Percentiles rank a stretch among this genome's conserved stretches.
Conservation (phyloP, 305 asterid genomes). For the Lippia alba region DNA sequence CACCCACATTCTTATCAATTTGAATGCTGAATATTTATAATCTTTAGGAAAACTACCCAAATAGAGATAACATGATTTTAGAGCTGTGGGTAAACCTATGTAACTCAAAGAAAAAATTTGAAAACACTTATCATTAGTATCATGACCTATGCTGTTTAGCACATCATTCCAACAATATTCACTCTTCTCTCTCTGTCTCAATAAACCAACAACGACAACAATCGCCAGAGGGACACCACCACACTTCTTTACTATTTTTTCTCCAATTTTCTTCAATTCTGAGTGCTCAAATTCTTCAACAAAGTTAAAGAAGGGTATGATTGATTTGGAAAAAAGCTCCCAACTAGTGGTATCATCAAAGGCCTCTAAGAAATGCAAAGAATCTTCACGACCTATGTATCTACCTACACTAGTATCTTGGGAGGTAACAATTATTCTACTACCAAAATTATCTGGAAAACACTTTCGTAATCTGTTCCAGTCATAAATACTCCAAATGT, state of each 20-base stretch:
- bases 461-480: slow-evolving; percentile 21
- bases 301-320: not conserved
- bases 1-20: slow-evolving; percentile 20
- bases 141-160: slow-evolving; percentile 12
- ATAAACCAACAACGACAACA: slow-evolving; percentile 15
- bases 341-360: slow-evolving; percentile 3
- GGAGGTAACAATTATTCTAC: slow-evolving; percentile 24
- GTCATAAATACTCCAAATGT: slow-evolving; percentile 22
- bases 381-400: not conserved
- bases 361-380: slow-evolving; percentile 7
- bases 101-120: slow-evolving; percentile 19
- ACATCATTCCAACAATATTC: slow-evolving; percentile 15
- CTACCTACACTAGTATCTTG: slow-evolving; percentile 6
- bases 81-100: slow-evolving; percentile 11
- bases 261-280: slow-evolving; percentile 6
- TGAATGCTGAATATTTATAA: not conserved
- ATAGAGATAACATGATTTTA: slow-evolving; percentile 26
- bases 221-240: slow-evolving; percentile 30
- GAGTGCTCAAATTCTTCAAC: not conserved
- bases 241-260: slow-evolving; percentile 14
- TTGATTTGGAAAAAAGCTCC: slow-evolving; percentile 21
- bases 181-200: not conserved
- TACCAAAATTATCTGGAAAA: not conserved
- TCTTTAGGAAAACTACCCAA: slow-evolving; percentile 18
- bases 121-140: not conserved